These are phyloP conservation scores for Alternaria novae-zelandiae DNA, from an alignment of 2,329 filamentous ascomycete species.

Conservation along the genomic window DNA sequence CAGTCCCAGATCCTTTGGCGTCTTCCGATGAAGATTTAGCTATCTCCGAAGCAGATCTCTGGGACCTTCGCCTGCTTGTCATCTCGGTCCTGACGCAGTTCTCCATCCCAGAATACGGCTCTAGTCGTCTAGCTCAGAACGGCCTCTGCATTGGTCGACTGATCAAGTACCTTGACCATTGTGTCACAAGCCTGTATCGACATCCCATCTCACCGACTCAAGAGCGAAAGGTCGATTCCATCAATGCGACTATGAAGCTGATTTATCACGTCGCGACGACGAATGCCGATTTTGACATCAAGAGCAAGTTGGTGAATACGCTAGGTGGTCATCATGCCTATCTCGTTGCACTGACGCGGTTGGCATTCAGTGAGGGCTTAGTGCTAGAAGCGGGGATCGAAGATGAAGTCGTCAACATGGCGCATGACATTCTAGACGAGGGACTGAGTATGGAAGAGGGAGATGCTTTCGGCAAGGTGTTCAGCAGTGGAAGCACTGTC, in stretches of 20 bases:
- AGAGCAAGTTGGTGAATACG: conserved; percentile 72
- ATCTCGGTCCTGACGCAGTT: conserved; percentile 62
- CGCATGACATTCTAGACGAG: conserved; percentile 80
- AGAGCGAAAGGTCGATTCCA: conserved; percentile 53
- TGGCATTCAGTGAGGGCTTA: conserved; percentile 85
- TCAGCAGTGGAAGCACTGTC: conserved; percentile 36
- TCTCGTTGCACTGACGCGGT: conserved; percentile 76
- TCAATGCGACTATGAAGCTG: conserved; percentile 67
- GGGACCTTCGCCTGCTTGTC: conserved; percentile 55
- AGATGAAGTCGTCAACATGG: conserved; percentile 78
- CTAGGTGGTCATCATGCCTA: conserved; percentile 82
- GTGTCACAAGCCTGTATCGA: conserved; percentile 66
- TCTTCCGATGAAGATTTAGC: conserved; percentile 6
- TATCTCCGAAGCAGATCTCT: conserved; percentile 46
- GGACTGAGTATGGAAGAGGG: conserved; percentile 81
- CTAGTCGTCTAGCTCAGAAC: conserved; percentile 70
- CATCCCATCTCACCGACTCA: conserved; percentile 43
- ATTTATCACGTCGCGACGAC: conserved; percentile 64
- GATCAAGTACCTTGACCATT: conserved; percentile 76
- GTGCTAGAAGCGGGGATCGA: conserved; percentile 79
- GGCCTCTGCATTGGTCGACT: conserved; percentile 74
- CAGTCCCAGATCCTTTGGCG: conserved; percentile 30
- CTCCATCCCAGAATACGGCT: conserved; percentile 65
- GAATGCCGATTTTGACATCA: conserved; percentile 71
- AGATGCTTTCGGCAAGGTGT: conserved; percentile 61